Percentiles rank a stretch among this genome's conserved stretches.
Conservation (phyloP, 2,329 filamentous ascomycete species). For the Neofusicoccum parvum region DNA sequence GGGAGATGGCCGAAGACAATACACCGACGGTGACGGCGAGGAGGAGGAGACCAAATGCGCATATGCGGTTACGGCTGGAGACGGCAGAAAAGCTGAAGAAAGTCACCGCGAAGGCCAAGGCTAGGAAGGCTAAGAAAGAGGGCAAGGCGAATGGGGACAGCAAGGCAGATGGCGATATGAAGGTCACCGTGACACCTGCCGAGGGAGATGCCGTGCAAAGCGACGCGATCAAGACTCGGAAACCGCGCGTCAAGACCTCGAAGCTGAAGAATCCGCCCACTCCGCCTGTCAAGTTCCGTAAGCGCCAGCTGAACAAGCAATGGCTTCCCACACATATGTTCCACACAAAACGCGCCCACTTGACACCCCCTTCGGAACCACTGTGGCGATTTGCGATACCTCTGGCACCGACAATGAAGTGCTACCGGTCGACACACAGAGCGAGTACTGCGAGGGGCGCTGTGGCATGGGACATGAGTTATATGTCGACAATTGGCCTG, state of each 20-base stretch:
- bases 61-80: slow-evolving; percentile 67
- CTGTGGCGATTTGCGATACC: slow-evolving; percentile 92
- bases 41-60: slow-evolving; percentile 59
- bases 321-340: slow-evolving; percentile 95
- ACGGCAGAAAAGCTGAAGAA: slow-evolving; percentile 71
- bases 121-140: slow-evolving; percentile 45
- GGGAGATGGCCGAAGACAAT: slow-evolving; percentile 85
- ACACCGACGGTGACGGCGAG: slow-evolving; percentile 75
- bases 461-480: slow-evolving; percentile 91
- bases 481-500: slow-evolving; percentile 82
- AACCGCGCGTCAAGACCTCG: slow-evolving; percentile 71
- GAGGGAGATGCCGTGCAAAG: slow-evolving; percentile 36
- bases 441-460: slow-evolving; percentile 74
- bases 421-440: slow-evolving; percentile 84
- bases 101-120: slow-evolving; percentile 54
- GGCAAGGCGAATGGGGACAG: slow-evolving; percentile 6
- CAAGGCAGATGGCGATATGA: slow-evolving; percentile 31
- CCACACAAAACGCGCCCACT: slow-evolving; percentile 87
- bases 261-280: slow-evolving; percentile 63
- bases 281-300: slow-evolving; percentile 73
- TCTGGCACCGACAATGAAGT: slow-evolving; percentile 83
- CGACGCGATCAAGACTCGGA: slow-evolving; percentile 31
- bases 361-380: slow-evolving; percentile 76
- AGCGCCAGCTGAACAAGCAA: slow-evolving; percentile 83
- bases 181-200: slow-evolving; percentile 30